phyloP scores from a whole-genome alignment of 257 asterid species.

The Anisodus acutangulus region DNA sequence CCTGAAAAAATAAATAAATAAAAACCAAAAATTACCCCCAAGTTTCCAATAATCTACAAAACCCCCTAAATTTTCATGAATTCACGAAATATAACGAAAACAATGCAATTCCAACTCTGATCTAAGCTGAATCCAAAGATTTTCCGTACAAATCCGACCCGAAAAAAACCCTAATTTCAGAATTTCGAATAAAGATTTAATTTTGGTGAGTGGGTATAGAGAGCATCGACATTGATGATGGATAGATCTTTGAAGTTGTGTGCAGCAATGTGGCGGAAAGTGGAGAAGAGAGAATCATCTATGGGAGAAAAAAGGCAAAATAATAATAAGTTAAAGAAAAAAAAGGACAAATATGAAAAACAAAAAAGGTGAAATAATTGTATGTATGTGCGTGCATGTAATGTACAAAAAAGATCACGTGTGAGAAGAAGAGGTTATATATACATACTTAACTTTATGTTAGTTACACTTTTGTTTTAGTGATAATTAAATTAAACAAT shows the following conservation, averaged over 20 bases:
- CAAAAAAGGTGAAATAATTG: constrained; percentile 23
- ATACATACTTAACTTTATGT: neutral
- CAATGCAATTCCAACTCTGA: constrained; percentile 34
- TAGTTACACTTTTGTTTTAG: neutral
- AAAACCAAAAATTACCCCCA: neutral
- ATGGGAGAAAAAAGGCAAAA: constrained; percentile 19
- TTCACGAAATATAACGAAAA: neutral
- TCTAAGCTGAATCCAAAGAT: constrained; percentile 22
- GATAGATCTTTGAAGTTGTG: constrained; percentile 31
- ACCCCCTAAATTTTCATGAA: constrained; percentile 6
- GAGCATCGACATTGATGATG: constrained; percentile 34
- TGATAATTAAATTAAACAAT: no score
- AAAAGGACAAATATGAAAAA: neutral
- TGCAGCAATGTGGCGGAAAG: constrained; percentile 32
- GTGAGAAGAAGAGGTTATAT: neutral
- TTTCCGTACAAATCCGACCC: neutral
- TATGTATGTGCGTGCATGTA: constrained; percentile 27
- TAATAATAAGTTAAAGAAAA: neutral
- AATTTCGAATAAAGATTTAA: neutral
- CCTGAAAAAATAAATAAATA: neutral
- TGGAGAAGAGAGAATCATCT: constrained; percentile 32
- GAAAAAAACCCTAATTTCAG: constrained; percentile 32
- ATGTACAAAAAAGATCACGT: constrained; percentile 35
- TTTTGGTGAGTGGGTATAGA: neutral
- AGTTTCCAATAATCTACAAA: neutral